These are phyloP conservation scores for Diaporthe sp. DNA, from an alignment of 2,329 filamentous ascomycete genomes.

Conservation along the genomic window DNA sequence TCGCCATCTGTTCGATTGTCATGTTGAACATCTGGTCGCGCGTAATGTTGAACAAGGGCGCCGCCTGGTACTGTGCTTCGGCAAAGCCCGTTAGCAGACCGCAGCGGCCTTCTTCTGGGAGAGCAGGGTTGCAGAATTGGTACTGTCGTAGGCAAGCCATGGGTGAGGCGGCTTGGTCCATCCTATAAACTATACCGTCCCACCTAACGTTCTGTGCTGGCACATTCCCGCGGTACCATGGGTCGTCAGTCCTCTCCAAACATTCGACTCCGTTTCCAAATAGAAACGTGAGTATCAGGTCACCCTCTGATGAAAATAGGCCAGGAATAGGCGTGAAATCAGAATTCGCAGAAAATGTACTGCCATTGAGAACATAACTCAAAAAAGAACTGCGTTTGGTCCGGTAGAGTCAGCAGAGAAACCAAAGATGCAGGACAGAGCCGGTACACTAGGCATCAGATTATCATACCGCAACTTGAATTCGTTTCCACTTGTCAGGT, in stretches of 20 bases:
- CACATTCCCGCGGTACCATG: neutral
- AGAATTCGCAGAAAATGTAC: rapidly evolving
- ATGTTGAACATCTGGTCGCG: neutral
- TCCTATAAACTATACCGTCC: neutral
- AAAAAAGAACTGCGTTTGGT: neutral
- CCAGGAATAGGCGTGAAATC: neutral
- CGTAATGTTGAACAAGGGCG: neutral
- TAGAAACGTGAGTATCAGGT: neutral
- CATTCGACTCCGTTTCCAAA: neutral
- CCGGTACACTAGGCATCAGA: neutral
- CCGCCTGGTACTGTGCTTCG: neutral
- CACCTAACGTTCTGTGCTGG: no score
- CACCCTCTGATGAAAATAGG: neutral
- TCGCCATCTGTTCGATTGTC: neutral
- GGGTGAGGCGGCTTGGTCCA: neutral
- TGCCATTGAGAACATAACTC: neutral
- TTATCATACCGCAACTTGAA: neutral
- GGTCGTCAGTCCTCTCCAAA: neutral
- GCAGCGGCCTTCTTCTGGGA: neutral
- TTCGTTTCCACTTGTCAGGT: neutral
- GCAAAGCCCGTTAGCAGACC: neutral
- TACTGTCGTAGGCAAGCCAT: neutral
- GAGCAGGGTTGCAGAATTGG: constrained; percentile 2
- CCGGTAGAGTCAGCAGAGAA: neutral
- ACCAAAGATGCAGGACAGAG: neutral